Percentiles rank a stretch among this genome's conserved stretches.
Conservation (phyloP, 805 yeast genomes). For the Saccharomycopsis schoenii region DNA sequence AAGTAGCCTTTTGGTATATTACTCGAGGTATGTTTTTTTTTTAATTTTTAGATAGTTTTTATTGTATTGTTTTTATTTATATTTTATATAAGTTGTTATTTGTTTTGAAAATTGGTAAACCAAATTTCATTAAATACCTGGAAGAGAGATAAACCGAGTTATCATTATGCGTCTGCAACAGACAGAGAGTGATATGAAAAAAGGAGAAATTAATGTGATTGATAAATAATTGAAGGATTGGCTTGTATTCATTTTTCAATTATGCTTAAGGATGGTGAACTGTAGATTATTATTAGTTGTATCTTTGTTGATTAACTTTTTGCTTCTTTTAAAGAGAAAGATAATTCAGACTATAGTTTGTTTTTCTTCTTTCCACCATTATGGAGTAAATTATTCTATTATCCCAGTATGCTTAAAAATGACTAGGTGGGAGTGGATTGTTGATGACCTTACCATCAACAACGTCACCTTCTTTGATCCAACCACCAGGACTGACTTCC, state of each 20-base stretch:
- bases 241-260: too few relatives aligned
- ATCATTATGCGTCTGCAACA: neutral
- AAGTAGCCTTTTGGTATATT: too few relatives aligned
- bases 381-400: too few relatives aligned
- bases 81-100: neutral
- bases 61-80: neutral
- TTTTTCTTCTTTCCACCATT: too few relatives aligned
- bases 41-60: neutral
- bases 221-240: too few relatives aligned
- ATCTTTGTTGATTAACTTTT: too few relatives aligned
- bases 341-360: too few relatives aligned
- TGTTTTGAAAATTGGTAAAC: neutral
- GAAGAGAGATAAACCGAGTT: neutral
- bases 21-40: too few relatives aligned
- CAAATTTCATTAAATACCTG: neutral
- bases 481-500: conserved; percentile 59
- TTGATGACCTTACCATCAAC: conserved; percentile 17
- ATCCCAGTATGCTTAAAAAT: neutral
- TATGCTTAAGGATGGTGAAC: too few relatives aligned
- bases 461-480: conserved; percentile 35
- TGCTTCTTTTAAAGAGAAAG: too few relatives aligned
- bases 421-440: conserved; percentile 16
- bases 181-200: neutral
- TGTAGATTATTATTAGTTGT: too few relatives aligned
- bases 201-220: neutral